These are phyloP conservation scores for Sicyos edulis DNA, from an alignment of 306 rosid species.

Conservation along the genomic window DNA sequence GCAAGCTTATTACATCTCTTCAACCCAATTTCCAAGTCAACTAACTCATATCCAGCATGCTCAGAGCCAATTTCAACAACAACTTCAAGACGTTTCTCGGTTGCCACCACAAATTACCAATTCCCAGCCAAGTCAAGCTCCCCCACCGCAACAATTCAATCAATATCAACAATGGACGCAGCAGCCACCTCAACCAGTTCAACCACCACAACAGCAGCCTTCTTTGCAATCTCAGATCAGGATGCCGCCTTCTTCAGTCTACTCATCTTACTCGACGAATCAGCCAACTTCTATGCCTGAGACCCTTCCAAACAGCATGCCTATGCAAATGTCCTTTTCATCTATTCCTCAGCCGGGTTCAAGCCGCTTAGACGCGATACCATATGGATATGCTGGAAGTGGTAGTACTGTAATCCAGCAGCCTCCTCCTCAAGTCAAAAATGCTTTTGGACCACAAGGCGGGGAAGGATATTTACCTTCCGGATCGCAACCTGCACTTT, in stretches of 20 bases:
- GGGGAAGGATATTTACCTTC: constrained; percentile 54
- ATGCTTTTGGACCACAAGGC: constrained; percentile 42
- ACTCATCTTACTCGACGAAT: constrained; percentile 54
- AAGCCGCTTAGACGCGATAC: constrained; percentile 49
- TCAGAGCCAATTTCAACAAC: constrained; percentile 51
- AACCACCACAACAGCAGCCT: constrained; percentile 57
- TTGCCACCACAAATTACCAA: no score
- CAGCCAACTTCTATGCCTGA: constrained; percentile 65
- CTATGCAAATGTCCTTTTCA: constrained; percentile 81
- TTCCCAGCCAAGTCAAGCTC: constrained; percentile 56
- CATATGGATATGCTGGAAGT: constrained; percentile 67
- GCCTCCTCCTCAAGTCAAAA: constrained; percentile 55
- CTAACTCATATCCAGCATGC: constrained; percentile 45
- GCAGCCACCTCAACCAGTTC: constrained; percentile 46
- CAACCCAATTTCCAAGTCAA: constrained; percentile 48
- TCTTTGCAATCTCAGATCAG: constrained; percentile 63
- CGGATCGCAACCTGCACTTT: constrained; percentile 42
- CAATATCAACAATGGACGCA: constrained; percentile 60
- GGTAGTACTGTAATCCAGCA: constrained; percentile 58
- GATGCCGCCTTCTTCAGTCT: constrained; percentile 44
- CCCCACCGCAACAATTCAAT: constrained; percentile 54
- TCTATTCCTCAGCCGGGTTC: constrained; percentile 66
- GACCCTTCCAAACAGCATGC: constrained; percentile 67
- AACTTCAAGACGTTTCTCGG: constrained; percentile 40
- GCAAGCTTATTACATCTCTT: constrained; percentile 60